Base-by-base conservation (phyloP, 164 flowering plant species). In the Sextonia rubra region DNA sequence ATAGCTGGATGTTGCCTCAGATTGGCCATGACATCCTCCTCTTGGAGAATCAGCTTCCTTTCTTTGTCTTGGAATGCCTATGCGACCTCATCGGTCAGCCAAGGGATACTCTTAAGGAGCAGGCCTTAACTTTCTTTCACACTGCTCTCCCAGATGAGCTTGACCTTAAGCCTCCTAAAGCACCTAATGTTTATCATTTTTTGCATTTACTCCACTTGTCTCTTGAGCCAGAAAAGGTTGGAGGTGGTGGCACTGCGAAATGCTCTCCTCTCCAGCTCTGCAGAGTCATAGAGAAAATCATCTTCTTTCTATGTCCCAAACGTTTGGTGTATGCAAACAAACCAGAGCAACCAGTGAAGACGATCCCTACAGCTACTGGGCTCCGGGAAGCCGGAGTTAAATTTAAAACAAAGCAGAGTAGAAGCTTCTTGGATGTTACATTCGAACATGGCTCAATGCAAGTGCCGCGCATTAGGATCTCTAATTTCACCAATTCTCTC, bases 361-460 rank as follows among this genome's bases (percentile, higher is more conserved):
- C 20, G 66, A 61, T 32, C 26, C 25, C n/a, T 47, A 26, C 49
- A 47, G 74, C 86, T 4, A 78, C 76, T 30, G 83, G 82, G 74
- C 86, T 87, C 5, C 47, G 79, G 12, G 88, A 85, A 30, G 86
- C 88, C 0, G 90, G 90, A 63, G 80, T 87, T 26, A 56, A 76
- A 9, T 79, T 87, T 74, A 80, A 72, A 67, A 78, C 64, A 37
- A 83, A 83, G 25, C 72, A 69, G 63, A 75, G 77, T 0, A n/a
- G 4, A 0, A 85, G 87, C 77, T 78, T 84, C 2, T 79, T 67
- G 69, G 87, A 83, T 78, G 83, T 85, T 5, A 71, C 81, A 5
- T 87, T 87, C 79, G 60, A 48, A 2, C 69, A 77, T 4, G 90
- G 90, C 1, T 80, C 29, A 2, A 27, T 64, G 47, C 20, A 30